Percentiles rank a stretch among this genome's conserved stretches.
These are phyloP conservation scores for Prunus padus DNA, from an alignment of 306 rosid species.

Conservation along the genomic window DNA sequence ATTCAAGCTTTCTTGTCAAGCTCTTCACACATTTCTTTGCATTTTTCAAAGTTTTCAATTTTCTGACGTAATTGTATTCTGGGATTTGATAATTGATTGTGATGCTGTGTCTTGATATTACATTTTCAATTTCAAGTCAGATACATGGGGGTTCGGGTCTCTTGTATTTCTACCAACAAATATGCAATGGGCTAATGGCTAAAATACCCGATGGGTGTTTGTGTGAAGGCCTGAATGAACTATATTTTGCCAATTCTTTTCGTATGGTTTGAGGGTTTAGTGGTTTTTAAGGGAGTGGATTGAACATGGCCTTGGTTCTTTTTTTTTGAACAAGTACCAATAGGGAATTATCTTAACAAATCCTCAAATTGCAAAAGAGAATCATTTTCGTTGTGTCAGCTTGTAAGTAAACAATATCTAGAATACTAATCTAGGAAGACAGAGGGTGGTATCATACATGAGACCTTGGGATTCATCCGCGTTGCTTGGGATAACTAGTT, in stretches of 20 bases:
- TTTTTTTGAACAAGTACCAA: neutral
- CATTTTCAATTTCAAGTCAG: too few relatives aligned
- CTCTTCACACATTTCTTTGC: neutral
- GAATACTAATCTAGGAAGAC: neutral
- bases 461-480: neutral
- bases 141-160: too few relatives aligned
- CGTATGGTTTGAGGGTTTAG: neutral
- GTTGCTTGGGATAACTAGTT: neutral
- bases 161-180: too few relatives aligned
- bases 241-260: neutral
- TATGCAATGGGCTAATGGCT: neutral
- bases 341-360: neutral
- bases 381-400: neutral
- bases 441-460: neutral
- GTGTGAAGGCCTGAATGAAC: neutral
- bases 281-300: neutral
- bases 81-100: neutral
- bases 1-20: neutral
- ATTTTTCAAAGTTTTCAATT: neutral
- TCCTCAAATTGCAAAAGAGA: neutral
- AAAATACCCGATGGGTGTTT: conserved; percentile 7
- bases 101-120: too few relatives aligned
- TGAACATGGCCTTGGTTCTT: neutral
- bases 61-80: neutral
- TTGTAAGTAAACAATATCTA: neutral